A percentile compares a stretch with the other conserved stretches of the same genome.
Evolutionary conservation across 768 basidiomycete genomes (phyloP).

Genomic region (Termitomyces bulborhizus): DNA sequence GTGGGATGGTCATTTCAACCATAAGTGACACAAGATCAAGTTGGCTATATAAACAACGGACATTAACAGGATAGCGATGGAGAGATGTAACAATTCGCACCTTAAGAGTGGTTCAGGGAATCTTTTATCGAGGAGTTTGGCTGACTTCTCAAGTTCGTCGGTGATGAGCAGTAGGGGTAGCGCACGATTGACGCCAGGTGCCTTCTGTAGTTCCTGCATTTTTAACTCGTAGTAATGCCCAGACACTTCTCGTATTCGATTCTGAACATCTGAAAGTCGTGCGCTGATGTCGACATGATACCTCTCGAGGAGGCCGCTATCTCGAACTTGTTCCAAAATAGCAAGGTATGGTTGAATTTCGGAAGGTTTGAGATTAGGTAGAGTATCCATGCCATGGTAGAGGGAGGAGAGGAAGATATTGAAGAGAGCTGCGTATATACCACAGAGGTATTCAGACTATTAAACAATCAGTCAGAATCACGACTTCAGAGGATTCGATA

Average conservation of each 20-base stretch:
- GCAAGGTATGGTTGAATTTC: conserved; percentile 60
- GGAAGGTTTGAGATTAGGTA: conserved; percentile 68
- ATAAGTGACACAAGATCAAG: conserved; percentile 73
- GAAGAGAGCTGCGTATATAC: conserved; percentile 68
- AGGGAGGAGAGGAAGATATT: conserved; percentile 81
- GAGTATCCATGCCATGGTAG: conserved; percentile 75
- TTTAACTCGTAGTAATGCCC: conserved; percentile 57
- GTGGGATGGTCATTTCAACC: conserved; percentile 62
- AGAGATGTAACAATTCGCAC: conserved; percentile 32
- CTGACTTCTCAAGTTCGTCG: conserved; percentile 82
- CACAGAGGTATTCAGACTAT: conserved; percentile 65
- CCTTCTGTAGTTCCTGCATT: conserved; percentile 54
- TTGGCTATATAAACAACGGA: conserved; percentile 37
- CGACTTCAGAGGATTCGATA: conserved; percentile 14
- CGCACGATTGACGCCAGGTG: conserved; percentile 77
- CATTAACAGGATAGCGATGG: neutral
- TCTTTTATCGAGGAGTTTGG: conserved; percentile 79
- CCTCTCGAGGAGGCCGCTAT: conserved; percentile 63
- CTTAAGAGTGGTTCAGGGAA: conserved; percentile 81
- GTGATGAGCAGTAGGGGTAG: conserved; percentile 79
- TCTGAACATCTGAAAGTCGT: conserved; percentile 62
- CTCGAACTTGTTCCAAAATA: conserved; percentile 66
- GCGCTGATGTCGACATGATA: conserved; percentile 69
- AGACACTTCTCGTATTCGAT: conserved; percentile 54
- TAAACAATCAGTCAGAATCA: conserved; percentile 3